Evolutionary conservation across 352 stramenopile species (phyloP), one percentile per base, ranked within the genome.

Genomic region (Phytophthora tentaculata): DNA sequence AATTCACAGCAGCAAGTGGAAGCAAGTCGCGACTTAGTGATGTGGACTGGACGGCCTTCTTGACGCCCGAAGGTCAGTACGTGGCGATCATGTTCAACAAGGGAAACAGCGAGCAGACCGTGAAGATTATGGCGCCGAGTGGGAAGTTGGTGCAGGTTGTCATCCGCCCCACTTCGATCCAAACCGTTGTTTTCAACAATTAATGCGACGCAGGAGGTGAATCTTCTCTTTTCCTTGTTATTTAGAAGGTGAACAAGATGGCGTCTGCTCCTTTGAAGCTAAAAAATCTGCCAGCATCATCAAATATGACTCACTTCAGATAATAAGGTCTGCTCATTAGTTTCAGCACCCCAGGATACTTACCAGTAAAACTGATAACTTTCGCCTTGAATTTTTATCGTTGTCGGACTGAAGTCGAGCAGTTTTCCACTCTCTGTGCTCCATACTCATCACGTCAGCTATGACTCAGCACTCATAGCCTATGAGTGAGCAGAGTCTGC

Each of bases 1-100:
- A 73, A 47, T 55, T 77, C 39, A 63, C 57, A 26, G 66, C 69
- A 28, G 71, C 77, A 3, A 73, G 54, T 24, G 48, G 48, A 29
- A 63, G 60, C 20, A 57, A 59, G 47, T 61, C 55, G 32, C 47
- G 47, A 39, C 53, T 84, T 6, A 63, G 45, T 17, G 67, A 80
- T 47, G 70, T 86, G 16, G 70, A 86, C 49, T 69, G 62, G 54
- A 73, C 78, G 35, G 78, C 78, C 12, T 83, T 86, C 67, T 29
- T 69, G 37, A 86, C 75, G 2, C 78, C 78, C 29, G 60, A 84
- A 19, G 60, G 71, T 26, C 76, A 74, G 43, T 76, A 83, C 56
- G 71, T 83, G 24, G 73, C 61, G 37, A 66, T 84, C 37, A 35
- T 84, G 35, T 69, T 84, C 35, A 72, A 83, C 62, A 77, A 76